Evolutionary conservation across 331 rosid genomes (phyloP).

Genomic region (Quercus tomentella): DNA sequence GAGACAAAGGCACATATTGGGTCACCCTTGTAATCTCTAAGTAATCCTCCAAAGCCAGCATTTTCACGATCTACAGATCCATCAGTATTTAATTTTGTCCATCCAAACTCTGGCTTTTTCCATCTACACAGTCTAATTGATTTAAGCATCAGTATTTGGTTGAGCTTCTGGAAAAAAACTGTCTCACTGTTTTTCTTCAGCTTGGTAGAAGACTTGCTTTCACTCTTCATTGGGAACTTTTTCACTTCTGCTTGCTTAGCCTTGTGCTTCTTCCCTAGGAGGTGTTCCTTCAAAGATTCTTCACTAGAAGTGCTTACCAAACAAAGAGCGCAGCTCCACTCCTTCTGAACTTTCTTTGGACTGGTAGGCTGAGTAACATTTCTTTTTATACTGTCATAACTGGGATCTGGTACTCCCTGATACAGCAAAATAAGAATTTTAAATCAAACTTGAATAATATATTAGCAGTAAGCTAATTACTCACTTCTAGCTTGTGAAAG

Average conservation of each 20-base stretch:
- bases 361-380: conserved; percentile 10
- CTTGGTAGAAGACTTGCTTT: conserved; percentile 11
- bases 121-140: conserved; percentile 43
- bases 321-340: conserved; percentile 66
- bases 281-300: conserved; percentile 38
- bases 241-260: conserved; percentile 22
- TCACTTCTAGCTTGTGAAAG: background rate
- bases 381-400: conserved; percentile 6
- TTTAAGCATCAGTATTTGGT: conserved; percentile 33
- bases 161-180: conserved; percentile 38
- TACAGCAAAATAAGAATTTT: conserved; percentile 2
- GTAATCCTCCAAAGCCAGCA: conserved; percentile 54
- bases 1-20: conserved; percentile 61
- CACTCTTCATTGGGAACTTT: conserved; percentile 11
- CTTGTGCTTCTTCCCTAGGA: conserved; percentile 49
- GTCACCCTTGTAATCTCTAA: conserved; percentile 40
- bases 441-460: background rate
- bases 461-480: background rate
- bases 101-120: conserved; percentile 50
- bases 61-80: conserved; percentile 39
- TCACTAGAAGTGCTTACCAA: conserved; percentile 43
- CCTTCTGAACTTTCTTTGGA: conserved; percentile 41
- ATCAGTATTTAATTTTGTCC: conserved; percentile 65
- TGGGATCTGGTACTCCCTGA: conserved; percentile 32
- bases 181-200: conserved; percentile 30